Conservation (phyloP, 129 eudicot species). For the Solidago caesia region DNA sequence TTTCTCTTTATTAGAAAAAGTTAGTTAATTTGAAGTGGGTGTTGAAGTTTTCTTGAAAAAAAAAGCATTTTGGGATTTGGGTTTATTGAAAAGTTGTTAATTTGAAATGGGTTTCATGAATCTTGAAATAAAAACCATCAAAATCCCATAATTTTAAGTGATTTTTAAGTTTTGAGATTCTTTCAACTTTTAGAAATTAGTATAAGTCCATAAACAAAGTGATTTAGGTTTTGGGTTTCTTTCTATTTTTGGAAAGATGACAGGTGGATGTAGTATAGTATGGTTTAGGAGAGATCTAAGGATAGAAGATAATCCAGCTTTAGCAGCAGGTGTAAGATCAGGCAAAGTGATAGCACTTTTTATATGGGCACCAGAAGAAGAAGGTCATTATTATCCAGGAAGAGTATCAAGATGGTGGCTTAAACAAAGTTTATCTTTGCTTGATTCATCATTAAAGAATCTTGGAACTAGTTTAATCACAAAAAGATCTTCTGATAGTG, state of each 20-base stretch:
- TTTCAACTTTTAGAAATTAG: not conserved
- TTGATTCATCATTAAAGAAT: slow-evolving; percentile 72
- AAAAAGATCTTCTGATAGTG: slow-evolving; percentile 84
- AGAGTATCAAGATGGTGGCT: slow-evolving; percentile 99
- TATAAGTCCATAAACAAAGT: not conserved
- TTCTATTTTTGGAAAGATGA: slow-evolving; percentile 22
- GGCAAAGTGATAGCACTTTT: slow-evolving; percentile 79
- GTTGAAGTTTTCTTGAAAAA: not conserved
- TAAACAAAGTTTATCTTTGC: slow-evolving; percentile 76
- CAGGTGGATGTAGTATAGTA: slow-evolving; percentile 79
- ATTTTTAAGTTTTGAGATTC: no score
- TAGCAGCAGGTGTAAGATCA: slow-evolving; percentile 85
- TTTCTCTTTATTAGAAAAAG: no score
- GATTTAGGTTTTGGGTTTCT: not conserved
- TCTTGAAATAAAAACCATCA: slow-evolving; percentile 1
- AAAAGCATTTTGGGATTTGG: not conserved
- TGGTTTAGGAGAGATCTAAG: slow-evolving; percentile 99
- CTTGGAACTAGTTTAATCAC: slow-evolving; percentile 80
- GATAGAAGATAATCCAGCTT: slow-evolving; percentile 94
- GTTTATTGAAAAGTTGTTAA: not conserved
- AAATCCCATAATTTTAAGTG: slow-evolving; percentile 7
- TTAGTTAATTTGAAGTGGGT: not conserved
- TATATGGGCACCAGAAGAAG: slow-evolving; percentile 98
- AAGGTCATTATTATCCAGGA: slow-evolving; percentile 87
- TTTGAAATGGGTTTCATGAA: not conserved